These are phyloP conservation scores for Phylloporus sp. DNA, from an alignment of 768 basidiomycete genomes.

Conservation along the genomic window DNA sequence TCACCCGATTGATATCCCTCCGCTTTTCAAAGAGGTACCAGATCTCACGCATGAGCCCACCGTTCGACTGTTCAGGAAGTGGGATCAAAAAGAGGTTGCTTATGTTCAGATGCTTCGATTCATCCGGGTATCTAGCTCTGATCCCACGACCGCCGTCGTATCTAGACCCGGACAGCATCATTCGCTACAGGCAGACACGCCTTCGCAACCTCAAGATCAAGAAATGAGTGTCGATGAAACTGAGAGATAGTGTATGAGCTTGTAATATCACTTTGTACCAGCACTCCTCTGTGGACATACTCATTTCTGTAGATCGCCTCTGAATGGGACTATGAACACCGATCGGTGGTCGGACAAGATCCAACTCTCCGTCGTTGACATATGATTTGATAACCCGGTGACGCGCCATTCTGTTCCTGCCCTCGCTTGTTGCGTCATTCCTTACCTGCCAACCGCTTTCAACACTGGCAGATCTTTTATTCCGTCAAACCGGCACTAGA, in stretches of 20 bases:
- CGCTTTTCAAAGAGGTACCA: conserved; percentile 54
- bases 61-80: conserved; percentile 66
- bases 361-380: conserved; percentile 63
- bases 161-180: conserved; percentile 61
- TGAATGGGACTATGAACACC: conserved; percentile 20
- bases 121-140: conserved; percentile 64
- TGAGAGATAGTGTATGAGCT: conserved; percentile 26
- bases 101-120: conserved; percentile 71
- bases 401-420: conserved; percentile 80
- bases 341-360: conserved; percentile 29
- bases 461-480: conserved; percentile 50
- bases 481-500: conserved; percentile 79
- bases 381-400: conserved; percentile 74
- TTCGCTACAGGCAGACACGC: conserved; percentile 21
- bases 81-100: conserved; percentile 74
- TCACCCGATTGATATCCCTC: not conserved
- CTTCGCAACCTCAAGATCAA: conserved; percentile 14
- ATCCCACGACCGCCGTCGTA: conserved; percentile 45
- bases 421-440: conserved; percentile 36
- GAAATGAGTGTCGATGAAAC: conserved; percentile 31
- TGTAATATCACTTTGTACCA: conserved; percentile 6
- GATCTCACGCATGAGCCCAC: conserved; percentile 74
- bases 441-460: conserved; percentile 69
- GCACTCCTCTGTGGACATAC: no score
- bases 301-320: conserved; percentile 30